phyloP scores from a whole-genome alignment of 1,139 yeast genomes.

The Pichia sp. region DNA sequence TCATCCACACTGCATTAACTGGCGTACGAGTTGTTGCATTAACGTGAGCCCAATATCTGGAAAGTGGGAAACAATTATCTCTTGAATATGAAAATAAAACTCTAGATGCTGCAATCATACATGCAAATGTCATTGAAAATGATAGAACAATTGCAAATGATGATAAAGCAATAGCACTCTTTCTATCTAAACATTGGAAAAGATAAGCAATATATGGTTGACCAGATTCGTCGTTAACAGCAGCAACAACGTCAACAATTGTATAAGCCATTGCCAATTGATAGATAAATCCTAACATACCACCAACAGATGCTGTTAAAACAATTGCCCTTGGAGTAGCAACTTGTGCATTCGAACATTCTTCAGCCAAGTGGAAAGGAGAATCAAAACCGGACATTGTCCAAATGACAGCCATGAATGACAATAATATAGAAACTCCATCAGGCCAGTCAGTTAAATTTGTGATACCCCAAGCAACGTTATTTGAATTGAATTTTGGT shows the following conservation, averaged over 20 bases:
- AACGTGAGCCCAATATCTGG: conserved; percentile 48
- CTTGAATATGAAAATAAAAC: conserved; percentile 65
- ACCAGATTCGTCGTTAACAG: conserved; percentile 49
- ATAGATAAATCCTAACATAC: conserved; percentile 53
- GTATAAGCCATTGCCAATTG: conserved; percentile 64
- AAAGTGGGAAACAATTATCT: conserved; percentile 62
- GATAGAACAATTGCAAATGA: conserved; percentile 54
- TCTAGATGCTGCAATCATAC: conserved; percentile 64
- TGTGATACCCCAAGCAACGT: conserved; percentile 49
- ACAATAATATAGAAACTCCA: conserved; percentile 54
- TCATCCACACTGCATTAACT: conserved; percentile 61
- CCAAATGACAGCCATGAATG: conserved; percentile 65
- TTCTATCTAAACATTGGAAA: conserved; percentile 41
- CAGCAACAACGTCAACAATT: conserved; percentile 43
- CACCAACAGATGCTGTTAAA: conserved; percentile 56
- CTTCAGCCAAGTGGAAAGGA: conserved; percentile 69
- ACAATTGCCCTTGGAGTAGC: conserved; percentile 64
- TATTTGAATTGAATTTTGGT: conserved; percentile 45
- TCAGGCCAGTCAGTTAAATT: conserved; percentile 64
- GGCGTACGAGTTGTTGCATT: conserved; percentile 56
- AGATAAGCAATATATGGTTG: conserved; percentile 60
- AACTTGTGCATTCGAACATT: conserved; percentile 51
- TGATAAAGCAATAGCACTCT: conserved; percentile 47
- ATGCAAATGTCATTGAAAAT: conserved; percentile 63
- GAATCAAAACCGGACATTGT: conserved; percentile 73